These are phyloP conservation scores for Suhomyces yuchorum DNA, from an alignment of 1,139 yeast genomes.

Conservation along the genomic window DNA sequence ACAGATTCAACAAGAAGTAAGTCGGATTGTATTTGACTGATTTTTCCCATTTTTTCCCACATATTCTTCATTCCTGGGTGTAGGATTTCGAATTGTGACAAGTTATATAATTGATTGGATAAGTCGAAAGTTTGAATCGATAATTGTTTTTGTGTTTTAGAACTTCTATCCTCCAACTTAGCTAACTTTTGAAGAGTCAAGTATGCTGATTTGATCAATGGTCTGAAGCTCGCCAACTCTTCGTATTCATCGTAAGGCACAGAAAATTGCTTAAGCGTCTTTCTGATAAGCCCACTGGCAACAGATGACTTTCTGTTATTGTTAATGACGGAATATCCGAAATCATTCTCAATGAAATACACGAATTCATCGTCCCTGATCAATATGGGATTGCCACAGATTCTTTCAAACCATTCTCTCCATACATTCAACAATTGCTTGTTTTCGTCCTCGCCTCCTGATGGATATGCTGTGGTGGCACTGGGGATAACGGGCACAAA, in stretches of 20 bases:
- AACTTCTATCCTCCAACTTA: conserved; percentile 54
- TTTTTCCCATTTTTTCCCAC: conserved; percentile 79
- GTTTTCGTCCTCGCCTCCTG: conserved; percentile 80
- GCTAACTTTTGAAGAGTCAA: conserved; percentile 58
- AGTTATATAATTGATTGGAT: conserved; percentile 54
- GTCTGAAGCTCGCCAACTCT: conserved; percentile 83
- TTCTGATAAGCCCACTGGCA: conserved; percentile 83
- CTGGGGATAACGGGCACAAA: conserved; percentile 89
- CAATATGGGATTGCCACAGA: conserved; percentile 72
- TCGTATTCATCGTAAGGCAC: conserved; percentile 88
- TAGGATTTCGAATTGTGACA: conserved; percentile 53
- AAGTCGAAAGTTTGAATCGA: conserved; percentile 64
- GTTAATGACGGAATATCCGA: conserved; percentile 71
- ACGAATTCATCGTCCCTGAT: conserved; percentile 87
- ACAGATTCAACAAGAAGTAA: conserved; percentile 72
- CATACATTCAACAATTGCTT: conserved; percentile 57
- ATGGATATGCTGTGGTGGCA: conserved; percentile 73
- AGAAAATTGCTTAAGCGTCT: conserved; percentile 86
- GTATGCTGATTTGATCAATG: conserved; percentile 79
- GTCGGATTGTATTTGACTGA: conserved; percentile 73
- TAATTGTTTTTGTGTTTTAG: conserved; percentile 57
- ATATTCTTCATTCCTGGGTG: conserved; percentile 72
- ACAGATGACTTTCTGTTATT: conserved; percentile 55
- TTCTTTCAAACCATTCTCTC: conserved; percentile 86
- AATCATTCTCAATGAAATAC: conserved; percentile 85